Base-by-base conservation (phyloP, 805 yeast genomes). In the Candida qinlingensis region DNA sequence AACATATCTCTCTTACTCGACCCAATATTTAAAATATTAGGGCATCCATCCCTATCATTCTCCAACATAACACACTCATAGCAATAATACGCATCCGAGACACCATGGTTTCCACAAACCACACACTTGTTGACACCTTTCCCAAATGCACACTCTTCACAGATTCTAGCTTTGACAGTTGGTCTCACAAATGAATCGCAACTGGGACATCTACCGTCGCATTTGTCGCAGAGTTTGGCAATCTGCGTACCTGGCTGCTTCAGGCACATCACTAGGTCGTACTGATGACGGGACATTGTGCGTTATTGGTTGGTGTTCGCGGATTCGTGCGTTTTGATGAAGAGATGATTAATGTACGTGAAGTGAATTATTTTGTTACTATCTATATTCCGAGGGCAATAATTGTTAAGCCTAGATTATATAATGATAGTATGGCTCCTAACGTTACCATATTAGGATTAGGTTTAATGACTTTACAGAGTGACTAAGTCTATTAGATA, bases 21-120 rank as follows among this genome's bases (percentile, higher is more conserved):
- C 7, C 97, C 97, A 42, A 89, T 71, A 60, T 89, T 91, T 13
- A 85, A 64, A 46, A 91, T 80, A 56, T 83, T 77, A 1, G 97
- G 97, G 69, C 98, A 91, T 1, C 98, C 98, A 63, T 91, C 97
- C 40, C 96, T 71, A 61, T 87, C 88, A 59, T 80, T 81, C 61
- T 90, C 97, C 38, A 78, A 60, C 43, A 78, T 62, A 5, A 89
- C 91, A 65, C 98, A 91, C 61, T 89, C 96, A 54, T 78, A 74
- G 61, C 98, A 91, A 64, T 87, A 92, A 58, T 72, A 85, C 0
- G 97, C 96, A 49, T 82, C 85, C 11, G 76, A 74, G 8, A 76
- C 75, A 6, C 90, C 88, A 40, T 66, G 69, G 29, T 72, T 71
- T 25, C 87, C 85, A 67, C 98, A 91, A 25, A 90, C 70, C n/a